phyloP scores from a whole-genome alignment of 352 stramenopile genomes.

The Chrysophaeum taylorii region DNA sequence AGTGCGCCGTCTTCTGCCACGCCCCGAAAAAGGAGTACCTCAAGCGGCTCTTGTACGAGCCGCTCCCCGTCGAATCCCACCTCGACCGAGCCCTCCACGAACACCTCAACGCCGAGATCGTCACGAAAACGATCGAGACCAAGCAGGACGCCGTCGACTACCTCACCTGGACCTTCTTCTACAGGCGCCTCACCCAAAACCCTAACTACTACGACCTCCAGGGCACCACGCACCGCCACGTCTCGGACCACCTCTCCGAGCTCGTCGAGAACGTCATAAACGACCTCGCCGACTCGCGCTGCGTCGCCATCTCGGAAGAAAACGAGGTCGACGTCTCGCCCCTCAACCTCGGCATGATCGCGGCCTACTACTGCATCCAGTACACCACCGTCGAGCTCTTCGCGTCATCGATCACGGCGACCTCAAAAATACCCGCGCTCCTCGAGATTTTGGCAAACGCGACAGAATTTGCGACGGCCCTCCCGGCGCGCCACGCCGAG shows the following conservation, averaged over 20 bases:
- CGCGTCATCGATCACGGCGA: conserved; percentile 84
- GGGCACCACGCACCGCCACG: conserved; percentile 67
- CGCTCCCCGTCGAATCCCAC: conserved; percentile 95
- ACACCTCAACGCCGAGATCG: conserved; percentile 97
- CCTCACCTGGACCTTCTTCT: conserved; percentile 99
- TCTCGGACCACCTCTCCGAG: conserved; percentile 97
- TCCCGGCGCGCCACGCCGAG: conserved; percentile 82
- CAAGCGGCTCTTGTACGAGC: conserved; percentile 97
- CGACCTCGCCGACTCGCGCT: conserved; percentile 89
- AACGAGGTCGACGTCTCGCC: conserved; percentile 81
- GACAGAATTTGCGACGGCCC: conserved; percentile 84
- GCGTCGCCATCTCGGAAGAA: conserved; percentile 84
- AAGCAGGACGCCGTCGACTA: conserved; percentile 99
- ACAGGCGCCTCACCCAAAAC: conserved; percentile 95
- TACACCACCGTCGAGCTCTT: conserved; percentile 99
- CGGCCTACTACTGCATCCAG: conserved; percentile 97
- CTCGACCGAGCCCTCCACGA: conserved; percentile 95
- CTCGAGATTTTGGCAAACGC: conserved; percentile 92
- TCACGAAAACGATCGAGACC: conserved; percentile 92
- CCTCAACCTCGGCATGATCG: conserved; percentile 98
- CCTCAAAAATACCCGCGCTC: conserved; percentile 85
- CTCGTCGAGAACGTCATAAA: conserved; percentile 92
- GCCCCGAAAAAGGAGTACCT: conserved; percentile 94
- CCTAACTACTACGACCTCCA: conserved; percentile 99
- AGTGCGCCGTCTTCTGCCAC: conserved; percentile 91